Evolutionary conservation across 169 alveolate species (phyloP).

Genomic region (Miamiensis avidus): DNA sequence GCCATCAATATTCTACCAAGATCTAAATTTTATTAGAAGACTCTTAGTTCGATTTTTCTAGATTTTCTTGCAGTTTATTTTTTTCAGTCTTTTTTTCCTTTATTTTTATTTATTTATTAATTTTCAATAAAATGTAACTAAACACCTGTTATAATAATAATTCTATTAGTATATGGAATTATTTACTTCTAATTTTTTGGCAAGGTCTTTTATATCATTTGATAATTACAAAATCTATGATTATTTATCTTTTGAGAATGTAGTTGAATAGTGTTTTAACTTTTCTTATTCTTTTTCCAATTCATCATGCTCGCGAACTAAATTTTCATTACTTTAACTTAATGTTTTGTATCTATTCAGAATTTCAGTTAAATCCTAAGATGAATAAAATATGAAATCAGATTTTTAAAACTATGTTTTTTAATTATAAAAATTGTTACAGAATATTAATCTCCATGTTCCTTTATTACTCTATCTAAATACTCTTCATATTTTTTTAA

Average conservation of each 20-base stretch:
- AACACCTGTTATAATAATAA: background rate
- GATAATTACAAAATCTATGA: conserved; percentile 49
- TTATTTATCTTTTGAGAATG: conserved; percentile 54
- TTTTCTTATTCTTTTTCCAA: conserved; percentile 56
- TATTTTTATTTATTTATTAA: background rate
- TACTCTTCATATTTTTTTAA: conserved; percentile 71
- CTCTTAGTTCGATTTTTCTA: conserved; percentile 58
- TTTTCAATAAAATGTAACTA: background rate
- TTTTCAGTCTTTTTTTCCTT: conserved; percentile 61
- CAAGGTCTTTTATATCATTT: conserved; percentile 64
- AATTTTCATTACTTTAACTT: conserved; percentile 55
- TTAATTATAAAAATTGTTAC: background rate
- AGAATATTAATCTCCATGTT: conserved; percentile 69
- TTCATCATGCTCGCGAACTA: conserved; percentile 49
- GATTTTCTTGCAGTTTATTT: conserved; percentile 49
- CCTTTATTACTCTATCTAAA: conserved; percentile 62
- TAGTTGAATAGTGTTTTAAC: conserved; percentile 47
- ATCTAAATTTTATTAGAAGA: conserved; percentile 47
- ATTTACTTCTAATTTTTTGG: conserved; percentile 46
- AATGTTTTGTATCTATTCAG: conserved; percentile 63
- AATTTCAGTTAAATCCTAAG: conserved; percentile 59
- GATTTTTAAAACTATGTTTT: no score
- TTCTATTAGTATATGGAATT: no score
- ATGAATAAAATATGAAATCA: no score
- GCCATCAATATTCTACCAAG: conserved; percentile 74